Conservation (phyloP, 2,329 filamentous ascomycete species). For the Reticulascus tulasneorum region DNA sequence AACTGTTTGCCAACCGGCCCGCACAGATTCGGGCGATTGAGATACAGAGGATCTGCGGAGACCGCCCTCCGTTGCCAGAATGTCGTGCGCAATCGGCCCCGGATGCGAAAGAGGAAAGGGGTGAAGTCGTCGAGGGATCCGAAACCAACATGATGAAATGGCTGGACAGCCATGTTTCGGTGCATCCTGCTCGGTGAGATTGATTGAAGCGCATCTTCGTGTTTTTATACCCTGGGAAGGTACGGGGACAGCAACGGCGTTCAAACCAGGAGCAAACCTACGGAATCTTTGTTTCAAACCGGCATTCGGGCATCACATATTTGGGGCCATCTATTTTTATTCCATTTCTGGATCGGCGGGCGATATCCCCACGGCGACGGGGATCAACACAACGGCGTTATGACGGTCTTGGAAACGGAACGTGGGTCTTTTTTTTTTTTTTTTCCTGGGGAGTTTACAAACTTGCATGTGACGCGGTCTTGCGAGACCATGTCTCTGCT, state of each 20-base stretch:
- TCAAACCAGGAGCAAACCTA: neutral
- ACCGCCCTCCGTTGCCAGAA: slow-evolving; percentile 7
- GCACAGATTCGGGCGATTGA: slow-evolving; percentile 2
- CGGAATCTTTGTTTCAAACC: too few relatives aligned
- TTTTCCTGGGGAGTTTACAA: too few relatives aligned
- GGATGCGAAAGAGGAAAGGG: slow-evolving; percentile 12
- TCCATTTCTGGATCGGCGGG: neutral
- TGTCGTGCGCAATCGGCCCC: slow-evolving; percentile 10
- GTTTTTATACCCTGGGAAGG: slow-evolving; percentile 7
- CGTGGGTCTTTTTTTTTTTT: neutral
- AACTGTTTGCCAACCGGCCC: neutral
- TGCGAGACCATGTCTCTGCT: too few relatives aligned
- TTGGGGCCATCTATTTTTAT: neutral
- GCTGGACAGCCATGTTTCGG: neutral
- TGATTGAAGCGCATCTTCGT: slow-evolving; percentile 1
- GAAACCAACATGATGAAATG: neutral
- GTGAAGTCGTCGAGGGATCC: slow-evolving; percentile 1
- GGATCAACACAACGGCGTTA: slow-evolving; percentile 1
- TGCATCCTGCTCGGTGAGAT: neutral
- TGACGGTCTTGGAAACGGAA: neutral
- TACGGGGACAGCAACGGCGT: slow-evolving; percentile 3
- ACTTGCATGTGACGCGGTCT: too few relatives aligned
- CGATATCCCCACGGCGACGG: neutral
- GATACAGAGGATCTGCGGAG: slow-evolving; percentile 10
- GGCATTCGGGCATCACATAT: too few relatives aligned